These are phyloP conservation scores for Cladorrhinum sp. DNA, from an alignment of 2,329 filamentous ascomycete genomes.

Conservation along the genomic window DNA sequence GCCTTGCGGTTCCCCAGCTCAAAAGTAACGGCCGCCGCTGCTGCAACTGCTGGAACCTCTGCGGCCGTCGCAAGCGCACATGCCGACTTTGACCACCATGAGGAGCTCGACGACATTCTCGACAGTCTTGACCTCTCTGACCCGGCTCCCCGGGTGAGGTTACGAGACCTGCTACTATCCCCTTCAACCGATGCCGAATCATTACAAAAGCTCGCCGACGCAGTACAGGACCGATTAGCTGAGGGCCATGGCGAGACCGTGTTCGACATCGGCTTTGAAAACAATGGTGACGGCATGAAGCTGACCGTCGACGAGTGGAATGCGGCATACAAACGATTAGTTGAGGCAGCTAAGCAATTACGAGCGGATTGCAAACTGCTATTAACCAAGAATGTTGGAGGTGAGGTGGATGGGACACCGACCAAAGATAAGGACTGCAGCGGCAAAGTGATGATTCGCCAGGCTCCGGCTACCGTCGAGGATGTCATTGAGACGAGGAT, in stretches of 20 bases:
- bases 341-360: constrained; percentile 59
- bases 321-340: constrained; percentile 63
- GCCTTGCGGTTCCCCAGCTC: constrained; percentile 59
- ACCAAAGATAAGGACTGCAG: constrained; percentile 70
- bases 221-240: constrained; percentile 66
- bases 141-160: constrained; percentile 59
- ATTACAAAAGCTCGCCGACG: constrained; percentile 59
- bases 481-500: constrained; percentile 94
- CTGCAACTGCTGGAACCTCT: constrained; percentile 30
- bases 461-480: constrained; percentile 69
- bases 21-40: constrained; percentile 28
- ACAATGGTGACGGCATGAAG: constrained; percentile 80
- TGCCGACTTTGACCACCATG: constrained; percentile 54
- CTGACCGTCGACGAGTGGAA: constrained; percentile 75
- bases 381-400: constrained; percentile 87
- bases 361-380: constrained; percentile 77
- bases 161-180: constrained; percentile 72
- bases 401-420: constrained; percentile 66
- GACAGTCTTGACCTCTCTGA: constrained; percentile 83
- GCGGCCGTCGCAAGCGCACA: constrained; percentile 30
- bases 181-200: constrained; percentile 55
- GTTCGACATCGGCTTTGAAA: constrained; percentile 89
- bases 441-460: constrained; percentile 84
- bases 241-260: constrained; percentile 88
- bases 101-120: constrained; percentile 87